phyloP scores from a whole-genome alignment of 441 rosid genomes.

The Geranium incanum region DNA sequence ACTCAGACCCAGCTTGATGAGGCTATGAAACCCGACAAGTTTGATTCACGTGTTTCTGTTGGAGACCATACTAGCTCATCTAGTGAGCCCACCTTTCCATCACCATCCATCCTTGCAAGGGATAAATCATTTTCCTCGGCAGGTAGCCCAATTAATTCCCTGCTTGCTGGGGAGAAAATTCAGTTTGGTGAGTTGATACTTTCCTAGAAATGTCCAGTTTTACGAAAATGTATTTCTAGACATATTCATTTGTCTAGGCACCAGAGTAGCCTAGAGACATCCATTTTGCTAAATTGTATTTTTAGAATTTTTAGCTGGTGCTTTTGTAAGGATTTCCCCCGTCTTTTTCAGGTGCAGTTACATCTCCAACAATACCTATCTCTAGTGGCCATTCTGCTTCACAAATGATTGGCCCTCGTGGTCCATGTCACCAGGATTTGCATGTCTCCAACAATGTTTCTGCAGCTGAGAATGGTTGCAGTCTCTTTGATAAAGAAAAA shows the following conservation, averaged over 20 bases:
- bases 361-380: constrained; percentile 70
- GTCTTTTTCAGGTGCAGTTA: constrained; percentile 69
- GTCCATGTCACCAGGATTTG: constrained; percentile 40
- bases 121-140: constrained; percentile 60
- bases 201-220: constrained; percentile 4
- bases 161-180: constrained; percentile 92
- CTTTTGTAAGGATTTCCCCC: constrained; percentile 14
- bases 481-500: constrained; percentile 64
- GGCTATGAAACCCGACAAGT: constrained; percentile 75
- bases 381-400: constrained; percentile 43
- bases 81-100: constrained; percentile 42
- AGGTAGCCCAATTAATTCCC: constrained; percentile 69
- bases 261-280: neutral
- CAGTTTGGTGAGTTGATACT: constrained; percentile 70
- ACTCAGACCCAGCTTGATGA: constrained; percentile 88
- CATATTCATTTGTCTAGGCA: neutral
- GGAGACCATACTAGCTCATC: constrained; percentile 53
- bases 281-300: neutral
- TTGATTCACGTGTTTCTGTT: constrained; percentile 55
- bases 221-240: too few species aligned
- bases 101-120: constrained; percentile 47
- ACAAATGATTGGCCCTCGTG: constrained; percentile 57
- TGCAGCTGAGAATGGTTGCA: constrained; percentile 43
- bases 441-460: constrained; percentile 39
- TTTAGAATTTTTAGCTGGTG: constrained; percentile 5